Percentiles rank a stretch among this genome's conserved stretches.
phyloP scores from a whole-genome alignment of 345 rosid genomes.

The Salix koriyanagi region DNA sequence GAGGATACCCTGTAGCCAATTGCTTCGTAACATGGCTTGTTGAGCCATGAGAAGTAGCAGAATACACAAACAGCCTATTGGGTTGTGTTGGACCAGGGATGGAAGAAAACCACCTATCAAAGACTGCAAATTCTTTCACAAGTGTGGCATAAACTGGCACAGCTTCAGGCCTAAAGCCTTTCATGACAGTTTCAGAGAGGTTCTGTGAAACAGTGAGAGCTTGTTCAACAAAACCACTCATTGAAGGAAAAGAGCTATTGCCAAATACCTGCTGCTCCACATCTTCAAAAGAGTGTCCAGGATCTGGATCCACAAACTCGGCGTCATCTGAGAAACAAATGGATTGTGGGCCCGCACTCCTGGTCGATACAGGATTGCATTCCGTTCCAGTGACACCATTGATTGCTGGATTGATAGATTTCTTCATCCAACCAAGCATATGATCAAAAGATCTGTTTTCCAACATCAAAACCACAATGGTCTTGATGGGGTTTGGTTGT shows the following conservation, averaged over 20 bases:
- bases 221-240: conserved; percentile 90
- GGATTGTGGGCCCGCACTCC: conserved; percentile 30
- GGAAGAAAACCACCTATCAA: conserved; percentile 91
- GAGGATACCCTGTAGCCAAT: conserved; percentile 80
- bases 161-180: conserved; percentile 70
- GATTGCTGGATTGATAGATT: conserved; percentile 56
- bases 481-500: conserved; percentile 58
- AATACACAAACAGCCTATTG: conserved; percentile 78
- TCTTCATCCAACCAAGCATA: conserved; percentile 95
- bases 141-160: conserved; percentile 67
- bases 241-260: conserved; percentile 60
- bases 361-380: conserved; percentile 72
- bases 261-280: conserved; percentile 84
- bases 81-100: conserved; percentile 99
- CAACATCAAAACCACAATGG: conserved; percentile 76
- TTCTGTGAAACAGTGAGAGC: conserved; percentile 71
- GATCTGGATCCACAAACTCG: conserved; percentile 93
- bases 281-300: conserved; percentile 91
- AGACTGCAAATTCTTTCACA: conserved; percentile 69
- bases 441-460: conserved; percentile 93
- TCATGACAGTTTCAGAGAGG: conserved; percentile 76
- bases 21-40: conserved; percentile 79
- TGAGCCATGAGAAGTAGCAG: conserved; percentile 94
- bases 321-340: conserved; percentile 87
- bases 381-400: conserved; percentile 85